Conservation (phyloP, 2,329 filamentous ascomycete species). For the Tolypocladium album region DNA sequence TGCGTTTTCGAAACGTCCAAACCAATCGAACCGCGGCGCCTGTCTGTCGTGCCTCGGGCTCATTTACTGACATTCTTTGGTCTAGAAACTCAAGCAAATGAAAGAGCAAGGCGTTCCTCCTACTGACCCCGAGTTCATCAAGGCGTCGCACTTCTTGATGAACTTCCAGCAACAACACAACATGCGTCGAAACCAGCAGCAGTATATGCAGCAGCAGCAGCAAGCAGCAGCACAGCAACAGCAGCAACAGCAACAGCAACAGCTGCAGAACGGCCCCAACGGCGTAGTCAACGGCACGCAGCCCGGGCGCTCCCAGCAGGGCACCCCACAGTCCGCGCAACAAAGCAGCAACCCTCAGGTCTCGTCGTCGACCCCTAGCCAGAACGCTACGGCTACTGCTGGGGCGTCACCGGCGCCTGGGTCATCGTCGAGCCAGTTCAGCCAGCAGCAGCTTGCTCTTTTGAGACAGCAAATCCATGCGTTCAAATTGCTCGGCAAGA, state of each 20-base stretch:
- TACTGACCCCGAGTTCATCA: conserved; percentile 79
- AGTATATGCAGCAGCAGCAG: conserved; percentile 27
- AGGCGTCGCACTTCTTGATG: conserved; percentile 64
- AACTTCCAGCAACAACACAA: conserved; percentile 59
- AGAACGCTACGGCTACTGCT: conserved; percentile 18
- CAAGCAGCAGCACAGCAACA: conserved; percentile 18
- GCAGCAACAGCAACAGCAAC: conserved; percentile 31
- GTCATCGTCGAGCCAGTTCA: conserved; percentile 49
- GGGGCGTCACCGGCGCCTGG: conserved; percentile 17
- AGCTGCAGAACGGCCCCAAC: conserved; percentile 45
- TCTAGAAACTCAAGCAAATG: conserved; percentile 80
- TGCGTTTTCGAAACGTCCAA: conserved; percentile 26
- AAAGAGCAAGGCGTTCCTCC: conserved; percentile 72
- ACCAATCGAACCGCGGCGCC: not conserved
- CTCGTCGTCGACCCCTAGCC: conserved; percentile 26
- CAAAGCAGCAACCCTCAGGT: conserved; percentile 22
- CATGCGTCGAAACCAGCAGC: conserved; percentile 37
- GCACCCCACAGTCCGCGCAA: conserved; percentile 18
- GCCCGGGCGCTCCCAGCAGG: conserved; percentile 26
- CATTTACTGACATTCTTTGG: not conserved
- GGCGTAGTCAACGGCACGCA: conserved; percentile 41
- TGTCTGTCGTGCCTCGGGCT: not conserved
- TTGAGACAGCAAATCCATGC: conserved; percentile 81
- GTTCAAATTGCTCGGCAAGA: conserved; percentile 84
- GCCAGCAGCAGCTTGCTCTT: conserved; percentile 65